Evolutionary conservation across 2,329 filamentous ascomycete species (phyloP).

Genomic region (Colletotrichum lindemuthianum): DNA sequence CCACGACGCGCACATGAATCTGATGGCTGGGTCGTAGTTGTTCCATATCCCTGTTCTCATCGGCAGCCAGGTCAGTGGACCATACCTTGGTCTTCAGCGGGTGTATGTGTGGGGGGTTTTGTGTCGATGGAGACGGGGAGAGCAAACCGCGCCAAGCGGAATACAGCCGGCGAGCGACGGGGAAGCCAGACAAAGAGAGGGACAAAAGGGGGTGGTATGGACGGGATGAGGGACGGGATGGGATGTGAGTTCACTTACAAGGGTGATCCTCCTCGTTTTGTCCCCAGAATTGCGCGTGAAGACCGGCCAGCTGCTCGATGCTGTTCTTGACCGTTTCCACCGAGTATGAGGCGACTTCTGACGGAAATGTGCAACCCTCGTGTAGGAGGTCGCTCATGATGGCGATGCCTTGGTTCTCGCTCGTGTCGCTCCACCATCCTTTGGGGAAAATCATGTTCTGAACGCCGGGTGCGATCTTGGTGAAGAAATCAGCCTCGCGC

Average conservation of each 20-base stretch:
- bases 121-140: background rate
- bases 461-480: slow-evolving; percentile 44
- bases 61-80: too few species aligned
- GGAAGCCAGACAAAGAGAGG: background rate
- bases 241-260: slow-evolving; percentile 13
- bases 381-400: slow-evolving; percentile 49
- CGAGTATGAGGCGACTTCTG: slow-evolving; percentile 44
- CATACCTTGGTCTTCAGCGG: too few species aligned
- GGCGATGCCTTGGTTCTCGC: slow-evolving; percentile 48
- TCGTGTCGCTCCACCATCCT: slow-evolving; percentile 49
- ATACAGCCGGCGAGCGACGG: background rate
- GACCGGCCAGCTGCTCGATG: slow-evolving; percentile 50
- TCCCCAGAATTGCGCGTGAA: slow-evolving; percentile 53
- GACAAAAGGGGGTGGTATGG: background rate
- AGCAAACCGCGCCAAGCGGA: background rate
- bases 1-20: slow-evolving; percentile 41
- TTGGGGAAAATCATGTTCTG: slow-evolving; percentile 43
- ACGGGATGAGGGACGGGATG: too few species aligned
- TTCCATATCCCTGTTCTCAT: slow-evolving; percentile 40
- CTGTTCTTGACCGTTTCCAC: slow-evolving; percentile 47
- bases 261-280: slow-evolving; percentile 42
- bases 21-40: slow-evolving; percentile 50
- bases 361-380: slow-evolving; percentile 46
- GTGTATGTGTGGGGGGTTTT: too few species aligned
- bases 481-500: slow-evolving; percentile 51